Percentiles rank a stretch among this genome's conserved stretches.
Conservation (phyloP, 2,329 filamentous ascomycete genomes). For the Clonostachys chloroleuca region DNA sequence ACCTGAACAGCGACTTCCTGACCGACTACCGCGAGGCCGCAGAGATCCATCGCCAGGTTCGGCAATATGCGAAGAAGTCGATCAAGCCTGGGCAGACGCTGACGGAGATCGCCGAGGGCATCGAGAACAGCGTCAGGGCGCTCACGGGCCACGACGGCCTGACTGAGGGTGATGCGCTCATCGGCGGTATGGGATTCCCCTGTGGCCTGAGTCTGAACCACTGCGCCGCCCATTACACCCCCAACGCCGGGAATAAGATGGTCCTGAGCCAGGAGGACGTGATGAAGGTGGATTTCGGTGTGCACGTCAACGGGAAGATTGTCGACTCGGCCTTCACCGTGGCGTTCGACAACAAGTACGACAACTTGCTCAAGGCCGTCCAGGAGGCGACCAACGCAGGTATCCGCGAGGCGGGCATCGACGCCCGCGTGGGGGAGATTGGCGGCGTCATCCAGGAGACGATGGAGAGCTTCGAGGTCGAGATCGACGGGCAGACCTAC, state of each 20-base stretch:
- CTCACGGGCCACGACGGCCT: constrained; percentile 74
- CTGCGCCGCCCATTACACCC: constrained; percentile 81
- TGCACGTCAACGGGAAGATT: constrained; percentile 76
- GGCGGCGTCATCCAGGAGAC: constrained; percentile 81
- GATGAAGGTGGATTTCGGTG: constrained; percentile 79
- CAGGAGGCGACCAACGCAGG: constrained; percentile 81
- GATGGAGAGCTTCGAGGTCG: constrained; percentile 91
- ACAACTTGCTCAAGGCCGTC: constrained; percentile 69
- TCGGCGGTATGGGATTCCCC: constrained; percentile 82
- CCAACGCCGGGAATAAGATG: constrained; percentile 81
- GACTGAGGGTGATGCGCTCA: constrained; percentile 72
- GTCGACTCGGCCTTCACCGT: constrained; percentile 80
- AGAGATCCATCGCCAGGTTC: constrained; percentile 86
- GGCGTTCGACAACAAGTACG: constrained; percentile 70
- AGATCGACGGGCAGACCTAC: constrained; percentile 73
- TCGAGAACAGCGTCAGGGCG: constrained; percentile 76
- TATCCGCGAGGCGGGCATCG: constrained; percentile 80
- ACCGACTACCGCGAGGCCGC: constrained; percentile 78
- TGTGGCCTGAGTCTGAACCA: constrained; percentile 81
- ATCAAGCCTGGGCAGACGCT: constrained; percentile 79
- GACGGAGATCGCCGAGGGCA: constrained; percentile 81
- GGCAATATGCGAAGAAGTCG: constrained; percentile 75
- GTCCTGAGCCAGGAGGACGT: constrained; percentile 70
- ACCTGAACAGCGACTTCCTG: constrained; percentile 76
- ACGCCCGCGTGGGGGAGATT: constrained; percentile 83